phyloP scores from a whole-genome alignment of 768 basidiomycete species.

The Gloeopeniophorella convolvens region DNA sequence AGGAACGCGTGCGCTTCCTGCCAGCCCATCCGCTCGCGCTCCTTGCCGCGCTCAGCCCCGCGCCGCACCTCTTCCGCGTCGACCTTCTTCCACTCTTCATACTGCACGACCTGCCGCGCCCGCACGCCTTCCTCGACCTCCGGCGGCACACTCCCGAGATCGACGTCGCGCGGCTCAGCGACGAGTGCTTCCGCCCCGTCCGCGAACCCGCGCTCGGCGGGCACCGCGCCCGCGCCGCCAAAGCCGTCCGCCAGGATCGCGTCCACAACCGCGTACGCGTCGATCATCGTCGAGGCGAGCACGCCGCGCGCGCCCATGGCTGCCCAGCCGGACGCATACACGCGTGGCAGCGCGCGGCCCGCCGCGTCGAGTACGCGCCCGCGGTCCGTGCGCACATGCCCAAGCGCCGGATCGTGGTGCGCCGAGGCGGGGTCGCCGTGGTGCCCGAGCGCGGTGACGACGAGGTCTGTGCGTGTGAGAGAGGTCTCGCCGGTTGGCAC shows the following conservation, averaged over 20 bases:
- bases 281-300: conserved; percentile 87
- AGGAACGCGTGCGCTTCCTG: conserved; percentile 39
- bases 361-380: conserved; percentile 42
- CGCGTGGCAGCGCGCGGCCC: conserved; percentile 38
- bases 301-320: conserved; percentile 88
- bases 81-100: conserved; percentile 69
- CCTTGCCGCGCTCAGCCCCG: conserved; percentile 55
- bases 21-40: conserved; percentile 75
- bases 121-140: conserved; percentile 39
- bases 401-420: conserved; percentile 52
- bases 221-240: conserved; percentile 5
- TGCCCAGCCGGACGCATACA: conserved; percentile 96
- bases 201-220: neutral
- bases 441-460: conserved; percentile 87
- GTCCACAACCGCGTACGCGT: conserved; percentile 78
- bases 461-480: conserved; percentile 58
- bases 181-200: conserved; percentile 20
- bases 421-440: conserved; percentile 52
- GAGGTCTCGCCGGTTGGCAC: conserved; percentile 51
- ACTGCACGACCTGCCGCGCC: conserved; percentile 46
- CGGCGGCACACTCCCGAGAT: conserved; percentile 40
- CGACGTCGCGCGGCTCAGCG: conserved; percentile 31
- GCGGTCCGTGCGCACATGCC: conserved; percentile 48
- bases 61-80: conserved; percentile 63
- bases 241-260: conserved; percentile 57